Evolutionary conservation across 78 protist genomes (phyloP), one percentile per base, ranked within the genome.

Genomic region (Andalucia godoyi): DNA sequence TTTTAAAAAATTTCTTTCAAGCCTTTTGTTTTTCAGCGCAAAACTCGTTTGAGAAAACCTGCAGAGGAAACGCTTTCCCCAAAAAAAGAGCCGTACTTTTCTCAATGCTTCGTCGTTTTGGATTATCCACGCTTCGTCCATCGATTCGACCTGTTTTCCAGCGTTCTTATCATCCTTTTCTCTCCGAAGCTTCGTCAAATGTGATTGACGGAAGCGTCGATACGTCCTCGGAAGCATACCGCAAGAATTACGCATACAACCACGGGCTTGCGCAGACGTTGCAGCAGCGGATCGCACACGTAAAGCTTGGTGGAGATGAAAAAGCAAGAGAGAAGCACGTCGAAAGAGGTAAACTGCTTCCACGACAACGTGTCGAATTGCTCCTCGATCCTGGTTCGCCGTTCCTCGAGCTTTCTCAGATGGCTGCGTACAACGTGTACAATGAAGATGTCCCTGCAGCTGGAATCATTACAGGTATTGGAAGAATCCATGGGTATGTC

Each of bases 401-500:
- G 51, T 92, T 92, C 76, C 79, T 92, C 27, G 97, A 92, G 73
- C 61, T 92, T 41, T 84, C 91, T 23, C 89, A 79, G 64, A 58
- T 92, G 17, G 97, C 97, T 38, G 97, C 89, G 46, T 46, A 76
- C 70, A 55, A 74, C 4, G 47, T 88, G 74, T 88, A 92, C 70
- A 81, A 68, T 9, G 74, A 73, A 12, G 92, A 84, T 46, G 17
- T 39, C 1, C 77, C 80, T 25, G 81, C 95, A 5, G 80, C 83
- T 6, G 95, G 97, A 38, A 79, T 92, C 53, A 54, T 92, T 41
- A 87, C 97, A 3, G 97, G 95, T 42, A 70, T 92, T 25, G 97
- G 97, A 30, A n/a, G 62, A 9, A 66, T 90, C 25, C 36, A 74
- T 29, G 96, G 92, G 59, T 53, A 51, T 10, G 62, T 33, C 25